Evolutionary conservation across 805 yeast species (phyloP), one percentile per base, ranked within the genome.

Genomic region (Schizosaccharomyces japonicus): DNA sequence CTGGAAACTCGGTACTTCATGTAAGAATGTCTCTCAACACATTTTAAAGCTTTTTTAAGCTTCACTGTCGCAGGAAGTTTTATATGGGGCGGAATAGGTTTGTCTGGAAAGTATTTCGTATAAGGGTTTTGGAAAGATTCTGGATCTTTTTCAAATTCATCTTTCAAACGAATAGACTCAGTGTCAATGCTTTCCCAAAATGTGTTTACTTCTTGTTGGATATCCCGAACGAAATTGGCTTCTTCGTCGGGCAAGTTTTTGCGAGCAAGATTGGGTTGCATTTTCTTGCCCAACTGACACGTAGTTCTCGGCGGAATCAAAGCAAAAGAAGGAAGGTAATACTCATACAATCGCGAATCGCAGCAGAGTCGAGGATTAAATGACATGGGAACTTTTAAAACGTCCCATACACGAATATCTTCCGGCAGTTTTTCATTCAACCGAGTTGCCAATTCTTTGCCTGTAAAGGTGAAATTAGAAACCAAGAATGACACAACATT

Each of bases 301-400:
- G 68, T 66, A 4, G 93, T 92, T 56, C 79, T 76, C 15, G 98
- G 95, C 5, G 93, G 90, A 49, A 90, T 65, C 52, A 90, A 73
- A 1, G 94, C 74, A 60, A 82, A 87, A 0, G 94, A 81, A 36
- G 98, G 98, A 58, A 90, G 70, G 56, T 90, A 63, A 59, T 90
- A 90, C 65, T 90, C 98, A 61, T 90, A 90, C 52, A 90, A 70
- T 59, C 98, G 73, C n/a, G 95, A 83, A 2, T 90, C 78, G 65
- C 98, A 90, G 79, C 83, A 73, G 60, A 82, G 84, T 54, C 96
- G 71, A 63, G 95, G 84, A 61, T 90, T 96, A 61, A 90, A 90
- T 0, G 85, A 74, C 57, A 83, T 82, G 60, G 85, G 85, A 10
- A 81, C 79, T 56, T 96, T 71, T 58, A 77, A 81, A 51, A 78